A percentile compares a stretch with the other conserved stretches of the same genome.
phyloP scores from a whole-genome alignment of 352 stramenopile genomes.

The Peronosclerospora sorghi region DNA sequence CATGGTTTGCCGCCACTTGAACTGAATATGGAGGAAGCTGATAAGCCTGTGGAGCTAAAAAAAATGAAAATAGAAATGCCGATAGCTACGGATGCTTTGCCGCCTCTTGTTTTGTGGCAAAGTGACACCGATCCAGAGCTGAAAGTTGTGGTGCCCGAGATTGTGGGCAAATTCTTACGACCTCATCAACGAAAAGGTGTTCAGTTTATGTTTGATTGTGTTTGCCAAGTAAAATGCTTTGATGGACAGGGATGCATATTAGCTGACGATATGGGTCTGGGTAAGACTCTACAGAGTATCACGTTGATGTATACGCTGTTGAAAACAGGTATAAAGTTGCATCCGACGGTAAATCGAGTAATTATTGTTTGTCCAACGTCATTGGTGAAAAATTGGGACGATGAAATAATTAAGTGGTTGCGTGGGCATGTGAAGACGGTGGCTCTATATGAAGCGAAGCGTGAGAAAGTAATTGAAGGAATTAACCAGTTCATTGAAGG shows the following conservation, averaged over 20 bases:
- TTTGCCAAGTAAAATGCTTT: constrained; percentile 59
- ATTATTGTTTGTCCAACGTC: constrained; percentile 82
- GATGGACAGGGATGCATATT: constrained; percentile 80
- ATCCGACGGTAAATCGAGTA: constrained; percentile 53
- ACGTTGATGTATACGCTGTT: constrained; percentile 80
- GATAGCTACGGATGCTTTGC: constrained; percentile 22
- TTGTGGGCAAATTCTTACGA: constrained; percentile 91
- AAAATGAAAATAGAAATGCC: constrained; percentile 14
- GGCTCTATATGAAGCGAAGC: constrained; percentile 71
- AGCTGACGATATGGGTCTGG: constrained; percentile 82
- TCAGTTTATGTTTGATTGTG: constrained; percentile 96
- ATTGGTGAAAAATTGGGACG: constrained; percentile 85
- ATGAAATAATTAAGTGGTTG: constrained; percentile 85
- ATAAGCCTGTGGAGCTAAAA: constrained; percentile 19
- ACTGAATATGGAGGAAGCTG: constrained; percentile 55
- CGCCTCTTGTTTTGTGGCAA: constrained; percentile 74
- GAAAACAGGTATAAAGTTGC: constrained; percentile 50
- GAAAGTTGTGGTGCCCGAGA: constrained; percentile 75
- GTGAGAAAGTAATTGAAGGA: constrained; percentile 70
- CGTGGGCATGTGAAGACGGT: constrained; percentile 76
- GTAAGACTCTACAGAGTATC: constrained; percentile 84
- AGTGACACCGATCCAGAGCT: constrained; percentile 48
- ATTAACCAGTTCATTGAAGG: constrained; percentile 78
- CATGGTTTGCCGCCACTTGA: constrained; percentile 53
- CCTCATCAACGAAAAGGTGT: constrained; percentile 94